phyloP scores from a whole-genome alignment of 306 rosid species.

The Malus sieversii region DNA sequence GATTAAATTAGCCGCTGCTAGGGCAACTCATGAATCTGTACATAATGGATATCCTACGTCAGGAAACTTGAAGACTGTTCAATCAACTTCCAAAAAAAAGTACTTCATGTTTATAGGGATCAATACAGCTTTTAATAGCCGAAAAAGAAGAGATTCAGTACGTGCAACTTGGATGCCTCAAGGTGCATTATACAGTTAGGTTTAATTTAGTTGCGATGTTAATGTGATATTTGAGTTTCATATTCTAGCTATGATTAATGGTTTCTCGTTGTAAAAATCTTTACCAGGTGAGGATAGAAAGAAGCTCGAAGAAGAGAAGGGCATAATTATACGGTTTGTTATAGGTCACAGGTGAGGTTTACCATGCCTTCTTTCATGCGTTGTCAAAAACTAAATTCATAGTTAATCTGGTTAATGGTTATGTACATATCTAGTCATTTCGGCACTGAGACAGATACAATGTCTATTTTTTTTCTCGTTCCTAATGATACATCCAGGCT shows the following conservation, averaged over 20 bases:
- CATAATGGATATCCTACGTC: slow-evolving; percentile 28
- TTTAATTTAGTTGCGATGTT: slow-evolving; percentile 1
- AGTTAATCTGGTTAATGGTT: background rate
- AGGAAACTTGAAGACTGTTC: slow-evolving; percentile 31
- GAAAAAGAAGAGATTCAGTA: slow-evolving; percentile 76
- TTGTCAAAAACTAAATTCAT: background rate
- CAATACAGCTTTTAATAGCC: slow-evolving; percentile 83
- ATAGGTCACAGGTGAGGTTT: slow-evolving; percentile 78
- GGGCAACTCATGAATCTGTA: slow-evolving; percentile 26
- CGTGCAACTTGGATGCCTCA: slow-evolving; percentile 94
- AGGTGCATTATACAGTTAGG: slow-evolving; percentile 38
- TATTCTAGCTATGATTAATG: slow-evolving; percentile 13
- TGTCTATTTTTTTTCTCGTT: background rate
- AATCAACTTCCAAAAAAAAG: slow-evolving; percentile 48
- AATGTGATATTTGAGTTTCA: background rate
- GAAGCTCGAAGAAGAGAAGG: slow-evolving; percentile 84
- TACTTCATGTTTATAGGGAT: slow-evolving; percentile 79
- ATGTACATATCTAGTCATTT: background rate
- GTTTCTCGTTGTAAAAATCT: slow-evolving; percentile 11
- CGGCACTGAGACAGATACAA: background rate
- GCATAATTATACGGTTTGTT: slow-evolving; percentile 75
- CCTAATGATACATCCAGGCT: background rate
- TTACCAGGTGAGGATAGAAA: slow-evolving; percentile 54
- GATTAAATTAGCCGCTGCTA: slow-evolving; percentile 42
- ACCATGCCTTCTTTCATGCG: background rate